A percentile compares a stretch with the other conserved stretches of the same genome.
These are phyloP conservation scores for Aspergillus melleus DNA, from an alignment of 2,329 filamentous ascomycete species.

Conservation along the genomic window DNA sequence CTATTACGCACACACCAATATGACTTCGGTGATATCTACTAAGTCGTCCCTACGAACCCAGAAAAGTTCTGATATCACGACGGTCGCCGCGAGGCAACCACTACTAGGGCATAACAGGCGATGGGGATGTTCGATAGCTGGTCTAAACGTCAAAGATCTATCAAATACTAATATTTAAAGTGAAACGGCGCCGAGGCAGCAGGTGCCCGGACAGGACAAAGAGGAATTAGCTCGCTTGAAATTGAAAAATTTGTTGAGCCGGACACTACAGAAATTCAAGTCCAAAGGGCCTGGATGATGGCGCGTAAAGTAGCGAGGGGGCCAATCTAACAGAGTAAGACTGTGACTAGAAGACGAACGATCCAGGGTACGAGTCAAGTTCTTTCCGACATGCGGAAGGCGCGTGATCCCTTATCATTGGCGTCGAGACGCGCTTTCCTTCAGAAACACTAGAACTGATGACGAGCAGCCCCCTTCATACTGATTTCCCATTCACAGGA, in stretches of 20 bases:
- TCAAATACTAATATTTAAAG: constrained; percentile 18
- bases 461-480: too few species aligned
- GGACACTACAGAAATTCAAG: constrained; percentile 25
- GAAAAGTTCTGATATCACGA: constrained; percentile 25
- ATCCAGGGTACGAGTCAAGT: too few species aligned
- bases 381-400: too few species aligned
- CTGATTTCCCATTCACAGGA: too few species aligned
- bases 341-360: too few species aligned
- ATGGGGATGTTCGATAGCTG: constrained; percentile 21
- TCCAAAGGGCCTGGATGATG: constrained; percentile 17
- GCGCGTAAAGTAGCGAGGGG: constrained; percentile 2
- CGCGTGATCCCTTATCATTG: too few species aligned
- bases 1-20: constrained; percentile 19
- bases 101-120: constrained; percentile 21
- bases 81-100: constrained; percentile 18
- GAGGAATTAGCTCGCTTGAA: constrained; percentile 22
- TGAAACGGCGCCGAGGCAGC: constrained; percentile 20
- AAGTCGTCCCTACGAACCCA: constrained; percentile 22
- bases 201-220: constrained; percentile 29
- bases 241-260: constrained; percentile 23
- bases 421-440: too few species aligned
- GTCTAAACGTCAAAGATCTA: constrained; percentile 16
- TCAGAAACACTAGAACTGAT: too few species aligned
- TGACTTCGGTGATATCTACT: constrained; percentile 25
- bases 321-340: too few species aligned